Evolutionary conservation across 441 rosid species (phyloP), one percentile per base, ranked within the genome.

Genomic region (Adansonia gregorii): DNA sequence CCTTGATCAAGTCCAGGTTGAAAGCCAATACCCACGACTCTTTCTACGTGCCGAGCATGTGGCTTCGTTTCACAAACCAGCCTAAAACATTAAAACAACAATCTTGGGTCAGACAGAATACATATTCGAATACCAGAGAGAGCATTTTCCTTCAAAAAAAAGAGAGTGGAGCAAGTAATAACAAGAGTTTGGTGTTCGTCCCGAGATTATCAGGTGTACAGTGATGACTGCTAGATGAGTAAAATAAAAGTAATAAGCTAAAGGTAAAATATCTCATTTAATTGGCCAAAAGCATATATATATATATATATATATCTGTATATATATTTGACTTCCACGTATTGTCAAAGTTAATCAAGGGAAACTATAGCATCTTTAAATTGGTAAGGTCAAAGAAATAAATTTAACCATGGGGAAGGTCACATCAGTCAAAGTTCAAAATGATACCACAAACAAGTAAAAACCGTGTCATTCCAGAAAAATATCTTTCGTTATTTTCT

Each of bases 1-100:
- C 86, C 87, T 41, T 92, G 87, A 83, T 94, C 98, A 80, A 96
- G 94, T 61, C 98, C 99, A 48, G 98, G 99, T 81, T 91, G 99
- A 85, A 96, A 94, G 83, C 95, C 92, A 84, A 96, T 88, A 63
- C 98, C 98, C 59, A 91, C 94, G 70, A 96, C 98, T 85, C 83
- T 91, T 87, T 90, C 95, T 58, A 85, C 89, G 83, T 76, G 86
- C 77, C 85, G 91, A 74, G 83, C 75, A 85, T 96, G 98, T 4
- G 96, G 98, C 81, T 81, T 83, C 56, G 87, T 88, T 8, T 88
- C 67, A 65, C 91, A 89, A 83, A 93, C 94, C 80, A 88, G 91
- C 98, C 99, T 92, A 84, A 46, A 55, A 72, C 43, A 49, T 12
- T 20, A 59, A 58, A 5, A 52, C 0, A 45, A 73, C 8, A 6